These are phyloP conservation scores for Mrakia frigida DNA, from an alignment of 768 basidiomycete species.

Conservation along the genomic window DNA sequence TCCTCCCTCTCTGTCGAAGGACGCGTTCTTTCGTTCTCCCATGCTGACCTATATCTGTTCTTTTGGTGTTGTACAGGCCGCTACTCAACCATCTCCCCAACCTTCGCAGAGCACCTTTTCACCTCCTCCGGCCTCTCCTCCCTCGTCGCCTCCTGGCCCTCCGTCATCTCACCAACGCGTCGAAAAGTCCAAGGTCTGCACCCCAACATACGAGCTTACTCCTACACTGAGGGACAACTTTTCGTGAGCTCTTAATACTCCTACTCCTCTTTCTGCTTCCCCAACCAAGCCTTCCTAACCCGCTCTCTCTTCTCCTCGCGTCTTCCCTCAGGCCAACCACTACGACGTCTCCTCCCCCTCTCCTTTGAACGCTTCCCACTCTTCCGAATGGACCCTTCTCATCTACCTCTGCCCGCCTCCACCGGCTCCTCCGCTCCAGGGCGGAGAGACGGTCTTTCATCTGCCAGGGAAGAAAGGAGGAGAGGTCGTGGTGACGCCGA, in stretches of 20 bases:
- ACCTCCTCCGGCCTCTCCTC: constrained; percentile 10
- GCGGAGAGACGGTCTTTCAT: constrained; percentile 38
- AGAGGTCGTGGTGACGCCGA: constrained; percentile 34
- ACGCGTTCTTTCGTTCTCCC: neutral
- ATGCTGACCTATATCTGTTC: too few relatives aligned
- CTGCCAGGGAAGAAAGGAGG: constrained; percentile 16
- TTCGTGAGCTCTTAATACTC: neutral
- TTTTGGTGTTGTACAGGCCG: neutral
- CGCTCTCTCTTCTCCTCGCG: neutral
- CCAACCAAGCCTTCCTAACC: neutral
- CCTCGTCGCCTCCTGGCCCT: constrained; percentile 24
- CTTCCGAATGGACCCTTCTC: constrained; percentile 28
- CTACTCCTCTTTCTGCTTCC: neutral
- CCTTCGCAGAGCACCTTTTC: constrained; percentile 17
- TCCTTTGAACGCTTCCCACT: constrained; percentile 16
- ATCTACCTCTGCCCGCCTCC: constrained; percentile 14
- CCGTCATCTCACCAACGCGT: constrained; percentile 8
- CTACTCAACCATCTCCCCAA: constrained; percentile 21
- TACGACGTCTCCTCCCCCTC: constrained; percentile 25
- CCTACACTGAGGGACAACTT: constrained; percentile 18
- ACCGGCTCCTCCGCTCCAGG: constrained; percentile 17
- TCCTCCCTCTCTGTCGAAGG: neutral
- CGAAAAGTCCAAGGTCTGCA: constrained; percentile 20
- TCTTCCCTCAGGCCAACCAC: neutral
- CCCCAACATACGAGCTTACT: constrained; percentile 26